phyloP scores from a whole-genome alignment of 305 asterid genomes.

The Salvia sclarea region DNA sequence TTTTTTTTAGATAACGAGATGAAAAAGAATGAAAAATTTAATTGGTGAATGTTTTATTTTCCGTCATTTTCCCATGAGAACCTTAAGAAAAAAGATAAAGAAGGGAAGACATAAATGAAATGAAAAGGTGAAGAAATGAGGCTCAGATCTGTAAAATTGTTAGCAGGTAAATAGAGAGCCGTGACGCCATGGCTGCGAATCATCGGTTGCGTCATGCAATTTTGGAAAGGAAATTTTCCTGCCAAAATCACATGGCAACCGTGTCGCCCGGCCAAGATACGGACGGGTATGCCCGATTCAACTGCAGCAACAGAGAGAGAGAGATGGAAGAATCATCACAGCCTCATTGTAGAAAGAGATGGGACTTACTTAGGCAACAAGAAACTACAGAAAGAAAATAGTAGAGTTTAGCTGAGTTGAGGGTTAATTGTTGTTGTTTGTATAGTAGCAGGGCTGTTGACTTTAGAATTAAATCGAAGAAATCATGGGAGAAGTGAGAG shows the following conservation, averaged over 20 bases:
- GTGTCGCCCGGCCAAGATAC: conserved; percentile 32
- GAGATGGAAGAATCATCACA: conserved; percentile 9
- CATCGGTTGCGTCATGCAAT: conserved; percentile 12
- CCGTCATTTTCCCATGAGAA: too few relatives aligned
- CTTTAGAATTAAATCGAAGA: not conserved
- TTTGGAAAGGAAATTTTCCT: not conserved
- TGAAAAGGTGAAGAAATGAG: not conserved
- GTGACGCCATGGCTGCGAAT: conserved; percentile 29
- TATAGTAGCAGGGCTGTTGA: conserved; percentile 33
- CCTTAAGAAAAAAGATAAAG: too few relatives aligned
- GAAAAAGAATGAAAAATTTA: too few relatives aligned
- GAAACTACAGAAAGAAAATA: too few relatives aligned
- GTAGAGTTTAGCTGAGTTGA: not conserved
- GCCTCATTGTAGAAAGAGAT: not conserved
- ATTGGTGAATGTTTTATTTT: too few relatives aligned
- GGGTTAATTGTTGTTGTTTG: not conserved
- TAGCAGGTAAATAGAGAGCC: not conserved
- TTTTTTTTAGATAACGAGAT: too few relatives aligned
- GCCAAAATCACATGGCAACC: conserved; percentile 7
- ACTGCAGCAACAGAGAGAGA: too few relatives aligned
- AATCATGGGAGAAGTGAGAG: conserved; percentile 30
- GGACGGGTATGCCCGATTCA: not conserved
- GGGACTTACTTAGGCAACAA: too few relatives aligned
- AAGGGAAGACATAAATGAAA: too few relatives aligned
- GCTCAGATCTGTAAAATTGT: conserved; percentile 1